Base-by-base conservation (phyloP, 352 stramenopile genomes). In the Phytophthora ramorum region DNA sequence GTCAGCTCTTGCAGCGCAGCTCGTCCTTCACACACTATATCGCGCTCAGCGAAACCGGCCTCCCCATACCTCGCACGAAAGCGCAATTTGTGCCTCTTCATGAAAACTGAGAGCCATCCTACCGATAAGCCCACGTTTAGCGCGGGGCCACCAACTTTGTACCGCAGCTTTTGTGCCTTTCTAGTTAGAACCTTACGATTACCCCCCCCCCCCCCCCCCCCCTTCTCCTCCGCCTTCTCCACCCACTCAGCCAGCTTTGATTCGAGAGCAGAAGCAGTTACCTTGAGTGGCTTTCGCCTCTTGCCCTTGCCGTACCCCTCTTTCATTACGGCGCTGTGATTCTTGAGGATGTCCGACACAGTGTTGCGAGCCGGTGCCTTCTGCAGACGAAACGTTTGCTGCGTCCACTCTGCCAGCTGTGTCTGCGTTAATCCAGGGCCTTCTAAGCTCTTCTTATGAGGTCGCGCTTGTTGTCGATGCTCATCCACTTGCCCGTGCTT, bases 71-170 rank as follows among this genome's bases (percentile, higher is more conserved):
- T n/a, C 13, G 30, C 7, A 24, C 19, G 35, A 38, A 12, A 58
- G 20, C 50, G 35, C 20, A 57, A n/a, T 6, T 47, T 17, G 35
- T 57, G 35, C 19, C 34, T 57, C n/a, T 46, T 57, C 14, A 47
- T 12, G 8, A 57, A 8, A 34, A 10, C 20, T 7, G 44, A 37
- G 3, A 34, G 22, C 44, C 44, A 51, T 20, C 44, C 44, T 5
- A 51, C 22, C 4, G 22, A 37, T 10, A 51, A 20, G 9, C 22
- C 22, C 9, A 51, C 44, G 8, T 51, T 22, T 9, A 51, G 24
- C 9, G 45, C 22, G 6, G 20, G 8, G 3, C 24, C 24, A 6
- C 45, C 24, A 13, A 40, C 24, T 17, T 51, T 14, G 12, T 32
- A 35, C 7, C 45, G 22, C 10, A 51, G 22, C 45, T 38, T 17